Conservation (phyloP, 768 basidiomycete genomes). For the Mycena pura region DNA sequence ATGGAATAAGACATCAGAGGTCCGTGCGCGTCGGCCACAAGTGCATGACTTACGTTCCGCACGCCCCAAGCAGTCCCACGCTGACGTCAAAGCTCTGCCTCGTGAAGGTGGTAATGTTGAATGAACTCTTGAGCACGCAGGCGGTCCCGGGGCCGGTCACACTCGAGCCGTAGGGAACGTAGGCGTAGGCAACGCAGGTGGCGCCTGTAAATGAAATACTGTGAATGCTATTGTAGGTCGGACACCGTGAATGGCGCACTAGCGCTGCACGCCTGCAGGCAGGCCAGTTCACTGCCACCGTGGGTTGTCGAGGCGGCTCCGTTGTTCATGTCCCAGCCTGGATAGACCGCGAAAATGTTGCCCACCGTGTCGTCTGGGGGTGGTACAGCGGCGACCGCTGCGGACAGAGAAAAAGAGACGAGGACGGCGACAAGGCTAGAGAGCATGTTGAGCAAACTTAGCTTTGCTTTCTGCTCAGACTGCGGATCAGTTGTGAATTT, state of each 20-base stretch:
- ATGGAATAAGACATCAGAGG: neutral
- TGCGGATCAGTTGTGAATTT: too few relatives aligned
- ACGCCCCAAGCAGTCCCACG: neutral
- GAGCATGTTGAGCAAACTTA: neutral
- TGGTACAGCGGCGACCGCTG: neutral
- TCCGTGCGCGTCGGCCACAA: neutral
- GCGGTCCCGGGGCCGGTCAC: neutral
- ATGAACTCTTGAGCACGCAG: neutral
- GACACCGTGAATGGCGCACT: neutral
- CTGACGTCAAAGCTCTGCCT: neutral
- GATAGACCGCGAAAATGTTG: neutral
- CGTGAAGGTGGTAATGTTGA: neutral
- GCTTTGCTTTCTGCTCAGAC: neutral
- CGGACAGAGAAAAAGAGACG: neutral
- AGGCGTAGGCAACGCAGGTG: neutral
- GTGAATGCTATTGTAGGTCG: too few relatives aligned
- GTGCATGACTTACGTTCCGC: neutral
- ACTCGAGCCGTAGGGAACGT: neutral
- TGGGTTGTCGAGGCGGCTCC: neutral
- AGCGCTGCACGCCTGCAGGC: neutral
- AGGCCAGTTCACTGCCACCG: neutral
- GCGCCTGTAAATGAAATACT: neutral
- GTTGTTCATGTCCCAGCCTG: neutral
- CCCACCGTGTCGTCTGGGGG: neutral
- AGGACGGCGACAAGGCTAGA: neutral